phyloP scores from a whole-genome alignment of 441 rosid genomes.

The Populus tomentosa region DNA sequence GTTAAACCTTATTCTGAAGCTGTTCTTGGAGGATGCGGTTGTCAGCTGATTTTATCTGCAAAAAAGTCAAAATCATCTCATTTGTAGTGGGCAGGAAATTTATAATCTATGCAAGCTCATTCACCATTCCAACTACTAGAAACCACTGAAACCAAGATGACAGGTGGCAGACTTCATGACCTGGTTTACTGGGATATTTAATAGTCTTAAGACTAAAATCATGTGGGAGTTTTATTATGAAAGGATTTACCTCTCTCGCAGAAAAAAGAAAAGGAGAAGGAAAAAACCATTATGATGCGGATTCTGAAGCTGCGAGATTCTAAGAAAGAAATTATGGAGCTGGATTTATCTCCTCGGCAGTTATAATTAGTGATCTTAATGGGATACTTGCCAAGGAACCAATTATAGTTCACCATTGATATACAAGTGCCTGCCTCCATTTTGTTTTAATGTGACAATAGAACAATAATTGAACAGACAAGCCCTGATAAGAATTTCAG shows the following conservation, averaged over 20 bases:
- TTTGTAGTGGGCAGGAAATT: conserved; percentile 5
- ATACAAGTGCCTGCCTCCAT: not conserved
- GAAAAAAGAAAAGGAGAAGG: not conserved
- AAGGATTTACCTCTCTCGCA: not conserved
- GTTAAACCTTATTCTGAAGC: conserved; percentile 74
- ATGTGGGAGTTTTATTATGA: not conserved
- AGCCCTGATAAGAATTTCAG: not conserved
- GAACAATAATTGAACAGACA: not conserved
- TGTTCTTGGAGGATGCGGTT: conserved; percentile 96
- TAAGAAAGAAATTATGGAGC: conserved; percentile 2
- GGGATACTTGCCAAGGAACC: not conserved
- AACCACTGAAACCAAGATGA: not conserved
- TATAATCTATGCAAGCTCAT: not conserved
- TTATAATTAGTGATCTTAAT: not conserved
- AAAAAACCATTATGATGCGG: not conserved
- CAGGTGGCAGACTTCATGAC: not conserved
- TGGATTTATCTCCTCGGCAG: not conserved
- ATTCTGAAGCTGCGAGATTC: not conserved
- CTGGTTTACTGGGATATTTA: not conserved
- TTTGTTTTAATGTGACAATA: not conserved
- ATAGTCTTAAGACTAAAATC: not conserved
- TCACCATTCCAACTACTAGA: not conserved
- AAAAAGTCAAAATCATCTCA: conserved; percentile 24
- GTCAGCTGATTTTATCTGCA: conserved; percentile 92
- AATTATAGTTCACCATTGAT: not conserved